Percentiles rank a stretch among this genome's conserved stretches.
Evolutionary conservation across 495 filamentous ascomycete genomes (phyloP).

Genomic region (Glarea lozoyensis): DNA sequence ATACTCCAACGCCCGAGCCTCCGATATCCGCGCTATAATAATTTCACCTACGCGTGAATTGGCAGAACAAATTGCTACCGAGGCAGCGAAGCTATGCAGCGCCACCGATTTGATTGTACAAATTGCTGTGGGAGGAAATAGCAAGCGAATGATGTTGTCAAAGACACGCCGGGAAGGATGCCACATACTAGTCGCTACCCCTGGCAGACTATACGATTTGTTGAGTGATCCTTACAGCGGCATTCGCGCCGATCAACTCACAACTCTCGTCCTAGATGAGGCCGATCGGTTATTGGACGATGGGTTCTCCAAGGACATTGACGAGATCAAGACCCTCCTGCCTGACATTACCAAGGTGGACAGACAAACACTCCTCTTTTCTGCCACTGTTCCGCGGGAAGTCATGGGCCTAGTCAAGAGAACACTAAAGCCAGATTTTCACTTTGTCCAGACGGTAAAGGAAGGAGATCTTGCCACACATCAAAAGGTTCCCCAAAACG

Average conservation of each 20-base stretch:
- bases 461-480: constrained; percentile 79
- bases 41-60: constrained; percentile 93
- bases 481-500: constrained; percentile 68
- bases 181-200: constrained; percentile 84
- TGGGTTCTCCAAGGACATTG: constrained; percentile 76
- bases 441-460: constrained; percentile 74
- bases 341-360: constrained; percentile 49
- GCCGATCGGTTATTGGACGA: constrained; percentile 87
- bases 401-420: constrained; percentile 64
- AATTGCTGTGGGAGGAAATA: constrained; percentile 81
- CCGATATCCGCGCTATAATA: constrained; percentile 80
- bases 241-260: constrained; percentile 64
- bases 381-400: constrained; percentile 79
- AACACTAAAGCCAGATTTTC: constrained; percentile 64
- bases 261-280: constrained; percentile 84
- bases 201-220: constrained; percentile 80
- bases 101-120: constrained; percentile 69
- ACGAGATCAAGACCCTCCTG: constrained; percentile 55
- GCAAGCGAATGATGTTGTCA: constrained; percentile 53
- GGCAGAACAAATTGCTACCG: constrained; percentile 85
- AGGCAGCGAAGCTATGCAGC: constrained; percentile 61
- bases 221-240: constrained; percentile 56
- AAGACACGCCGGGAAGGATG: constrained; percentile 66
- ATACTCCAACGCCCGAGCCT: constrained; percentile 27
- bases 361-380: constrained; percentile 88